phyloP scores from a whole-genome alignment of 106 monocot genomes.

The Dioscorea dumetorum region DNA sequence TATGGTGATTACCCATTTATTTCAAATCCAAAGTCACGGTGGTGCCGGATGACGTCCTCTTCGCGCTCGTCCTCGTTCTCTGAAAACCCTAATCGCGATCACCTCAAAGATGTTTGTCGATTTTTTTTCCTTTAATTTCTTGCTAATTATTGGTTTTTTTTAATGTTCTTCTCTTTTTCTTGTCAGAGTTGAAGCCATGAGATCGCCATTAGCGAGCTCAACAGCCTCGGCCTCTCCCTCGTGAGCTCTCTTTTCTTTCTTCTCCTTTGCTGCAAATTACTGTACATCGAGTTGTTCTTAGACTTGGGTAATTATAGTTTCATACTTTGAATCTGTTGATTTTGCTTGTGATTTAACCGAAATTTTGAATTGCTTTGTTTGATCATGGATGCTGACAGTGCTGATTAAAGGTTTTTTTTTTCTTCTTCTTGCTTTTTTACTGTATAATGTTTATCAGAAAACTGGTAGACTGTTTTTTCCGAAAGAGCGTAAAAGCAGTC shows the following conservation, averaged over 20 bases:
- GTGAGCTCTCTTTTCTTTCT: neutral
- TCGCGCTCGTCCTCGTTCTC: neutral
- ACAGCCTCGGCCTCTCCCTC: neutral
- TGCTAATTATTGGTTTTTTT: no score
- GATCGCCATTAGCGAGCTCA: slow-evolving; percentile 10
- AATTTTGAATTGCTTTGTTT: neutral
- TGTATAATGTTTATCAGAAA: slow-evolving; percentile 43
- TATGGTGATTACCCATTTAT: no score
- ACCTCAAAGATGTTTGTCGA: no score
- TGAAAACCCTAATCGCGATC: no score
- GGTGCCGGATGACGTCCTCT: neutral
- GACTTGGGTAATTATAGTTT: neutral
- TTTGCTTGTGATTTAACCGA: neutral
- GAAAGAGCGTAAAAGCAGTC: slow-evolving; percentile 26
- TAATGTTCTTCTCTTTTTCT: neutral
- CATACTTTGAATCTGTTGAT: neutral
- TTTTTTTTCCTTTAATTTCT: no score
- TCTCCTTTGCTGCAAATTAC: neutral
- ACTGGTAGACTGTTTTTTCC: slow-evolving; percentile 38
- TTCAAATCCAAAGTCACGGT: neutral
- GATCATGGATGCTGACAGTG: no score
- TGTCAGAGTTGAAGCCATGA: slow-evolving; percentile 10
- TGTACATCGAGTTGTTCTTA: neutral
- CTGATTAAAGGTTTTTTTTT: neutral
- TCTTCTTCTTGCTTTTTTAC: neutral